phyloP scores from a whole-genome alignment of 148 eudicot genomes.

The Diospyros lotus region DNA sequence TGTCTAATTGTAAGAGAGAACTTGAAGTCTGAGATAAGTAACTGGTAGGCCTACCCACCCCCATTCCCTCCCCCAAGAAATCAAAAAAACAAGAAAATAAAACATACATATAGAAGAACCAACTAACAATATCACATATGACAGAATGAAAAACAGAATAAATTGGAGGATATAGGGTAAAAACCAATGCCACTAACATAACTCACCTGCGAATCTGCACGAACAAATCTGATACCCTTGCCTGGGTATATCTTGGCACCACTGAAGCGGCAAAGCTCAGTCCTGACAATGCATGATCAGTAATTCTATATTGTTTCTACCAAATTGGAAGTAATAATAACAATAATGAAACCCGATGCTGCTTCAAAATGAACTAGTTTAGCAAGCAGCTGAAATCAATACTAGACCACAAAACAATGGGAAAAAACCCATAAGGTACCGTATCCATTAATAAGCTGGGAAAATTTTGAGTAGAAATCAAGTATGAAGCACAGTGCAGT shows the following conservation, averaged over 20 bases:
- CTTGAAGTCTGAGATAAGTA: background rate
- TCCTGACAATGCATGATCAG: background rate
- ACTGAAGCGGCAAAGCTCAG: slow-evolving; percentile 5
- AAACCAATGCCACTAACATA: background rate
- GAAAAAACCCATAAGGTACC: background rate
- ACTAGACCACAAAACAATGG: background rate
- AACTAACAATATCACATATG: background rate
- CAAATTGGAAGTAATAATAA: background rate
- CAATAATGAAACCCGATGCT: background rate
- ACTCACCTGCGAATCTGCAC: background rate
- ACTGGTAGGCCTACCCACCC: background rate
- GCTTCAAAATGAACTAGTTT: background rate
- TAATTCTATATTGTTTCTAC: background rate
- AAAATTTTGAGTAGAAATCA: background rate
- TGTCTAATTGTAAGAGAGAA: background rate
- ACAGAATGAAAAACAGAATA: background rate
- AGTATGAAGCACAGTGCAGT: background rate
- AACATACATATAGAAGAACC: background rate
- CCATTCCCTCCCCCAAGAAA: background rate
- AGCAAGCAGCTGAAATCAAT: background rate
- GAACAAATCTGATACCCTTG: slow-evolving; percentile 3
- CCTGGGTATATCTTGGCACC: background rate
- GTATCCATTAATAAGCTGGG: background rate
- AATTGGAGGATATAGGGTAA: background rate
- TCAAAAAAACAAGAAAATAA: background rate